A percentile compares a stretch with the other conserved stretches of the same genome.
These are phyloP conservation scores for Venturiaceae sp. DNA, from an alignment of 2,329 filamentous ascomycete genomes.

Conservation along the genomic window DNA sequence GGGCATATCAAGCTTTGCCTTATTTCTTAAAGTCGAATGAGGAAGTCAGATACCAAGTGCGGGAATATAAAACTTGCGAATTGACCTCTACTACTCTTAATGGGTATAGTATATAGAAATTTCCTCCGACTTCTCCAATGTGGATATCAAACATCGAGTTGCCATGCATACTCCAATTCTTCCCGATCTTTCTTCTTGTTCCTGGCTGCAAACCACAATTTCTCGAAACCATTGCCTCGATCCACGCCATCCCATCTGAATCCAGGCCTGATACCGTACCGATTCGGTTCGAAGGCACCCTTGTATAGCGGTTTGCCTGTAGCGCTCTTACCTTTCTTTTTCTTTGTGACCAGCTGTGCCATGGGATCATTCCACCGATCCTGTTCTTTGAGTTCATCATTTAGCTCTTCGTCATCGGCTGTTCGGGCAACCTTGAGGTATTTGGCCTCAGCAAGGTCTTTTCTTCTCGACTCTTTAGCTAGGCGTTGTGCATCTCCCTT, in stretches of 20 bases:
- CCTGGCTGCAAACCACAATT: constrained; percentile 79
- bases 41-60: no score
- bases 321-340: constrained; percentile 32
- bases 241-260: constrained; percentile 97
- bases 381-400: constrained; percentile 66
- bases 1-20: no score
- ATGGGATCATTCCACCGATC: constrained; percentile 93
- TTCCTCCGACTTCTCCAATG: constrained; percentile 41
- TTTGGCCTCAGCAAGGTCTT: constrained; percentile 69
- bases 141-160: constrained; percentile 60
- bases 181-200: constrained; percentile 69
- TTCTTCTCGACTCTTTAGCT: constrained; percentile 53
- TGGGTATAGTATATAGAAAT: background rate
- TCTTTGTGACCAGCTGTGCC: constrained; percentile 60
- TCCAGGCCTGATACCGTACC: constrained; percentile 86
- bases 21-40: no score
- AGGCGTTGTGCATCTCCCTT: constrained; percentile 78
- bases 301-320: constrained; percentile 61
- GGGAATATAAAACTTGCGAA: no score
- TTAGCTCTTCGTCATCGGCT: constrained; percentile 80
- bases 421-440: constrained; percentile 70
- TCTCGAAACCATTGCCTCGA: constrained; percentile 86
- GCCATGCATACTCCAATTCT: constrained; percentile 83
- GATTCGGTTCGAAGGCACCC: constrained; percentile 76
- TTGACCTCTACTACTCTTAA: no score